Conservation (phyloP, 2,329 filamentous ascomycete species). For the Lachnellula cervina region DNA sequence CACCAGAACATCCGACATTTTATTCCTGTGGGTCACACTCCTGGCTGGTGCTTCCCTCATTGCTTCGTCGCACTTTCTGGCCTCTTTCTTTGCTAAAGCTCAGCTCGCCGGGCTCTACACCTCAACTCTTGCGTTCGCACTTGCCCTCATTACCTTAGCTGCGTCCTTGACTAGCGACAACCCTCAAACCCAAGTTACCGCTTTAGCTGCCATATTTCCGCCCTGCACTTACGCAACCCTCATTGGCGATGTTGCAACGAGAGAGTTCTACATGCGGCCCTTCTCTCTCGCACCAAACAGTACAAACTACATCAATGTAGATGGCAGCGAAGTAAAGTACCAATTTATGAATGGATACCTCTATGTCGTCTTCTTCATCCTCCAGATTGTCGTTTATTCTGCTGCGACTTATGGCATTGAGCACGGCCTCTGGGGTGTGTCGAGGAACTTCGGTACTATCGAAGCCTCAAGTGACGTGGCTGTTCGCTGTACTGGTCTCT, state of each 20-base stretch:
- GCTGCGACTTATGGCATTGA: slow-evolving; percentile 55
- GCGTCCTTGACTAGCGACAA: slow-evolving; percentile 8
- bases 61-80: slow-evolving; percentile 41
- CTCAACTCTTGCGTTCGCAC: slow-evolving; percentile 52
- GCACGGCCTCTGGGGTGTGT: slow-evolving; percentile 49
- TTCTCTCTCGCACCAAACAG: slow-evolving; percentile 47
- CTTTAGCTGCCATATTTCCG: slow-evolving; percentile 20
- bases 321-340: slow-evolving; percentile 47
- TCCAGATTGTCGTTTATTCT: slow-evolving; percentile 56
- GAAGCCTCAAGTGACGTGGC: slow-evolving; percentile 23
- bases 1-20: slow-evolving; percentile 21
- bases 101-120: slow-evolving; percentile 60
- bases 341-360: slow-evolving; percentile 50
- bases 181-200: slow-evolving; percentile 9
- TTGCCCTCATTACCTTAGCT: slow-evolving; percentile 58
- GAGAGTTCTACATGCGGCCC: slow-evolving; percentile 15
- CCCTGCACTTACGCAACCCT: slow-evolving; percentile 22
- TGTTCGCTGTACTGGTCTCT: slow-evolving; percentile 20
- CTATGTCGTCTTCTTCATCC: slow-evolving; percentile 53
- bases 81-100: slow-evolving; percentile 57
- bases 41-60: slow-evolving; percentile 19
- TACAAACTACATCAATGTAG: not conserved
- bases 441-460: slow-evolving; percentile 25
- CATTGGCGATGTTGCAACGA: slow-evolving; percentile 20
- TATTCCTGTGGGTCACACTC: slow-evolving; percentile 22